These are phyloP conservation scores for Penicillium sp. DNA, from an alignment of 2,329 filamentous ascomycete genomes.

Conservation along the genomic window DNA sequence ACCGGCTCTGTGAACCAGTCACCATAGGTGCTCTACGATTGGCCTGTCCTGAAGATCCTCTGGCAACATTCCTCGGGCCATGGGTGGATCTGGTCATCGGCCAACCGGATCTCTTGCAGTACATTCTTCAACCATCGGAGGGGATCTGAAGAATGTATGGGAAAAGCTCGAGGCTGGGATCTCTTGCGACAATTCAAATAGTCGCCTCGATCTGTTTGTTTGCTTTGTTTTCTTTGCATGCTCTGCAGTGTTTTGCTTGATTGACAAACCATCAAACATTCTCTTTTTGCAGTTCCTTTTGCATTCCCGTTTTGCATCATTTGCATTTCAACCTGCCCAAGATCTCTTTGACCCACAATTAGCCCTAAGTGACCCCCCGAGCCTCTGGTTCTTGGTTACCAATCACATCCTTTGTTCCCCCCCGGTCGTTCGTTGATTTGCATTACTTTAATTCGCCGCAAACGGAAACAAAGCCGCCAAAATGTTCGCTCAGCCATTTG, in stretches of 20 bases:
- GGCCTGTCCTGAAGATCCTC: slow-evolving; percentile 18
- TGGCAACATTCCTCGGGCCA: slow-evolving; percentile 24
- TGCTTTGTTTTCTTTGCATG: slow-evolving; percentile 45
- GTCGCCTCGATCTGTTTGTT: slow-evolving; percentile 40
- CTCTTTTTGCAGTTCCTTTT: slow-evolving; percentile 21
- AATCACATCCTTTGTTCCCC: slow-evolving; percentile 31
- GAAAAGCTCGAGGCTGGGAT: slow-evolving; percentile 39
- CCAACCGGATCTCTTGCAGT: slow-evolving; percentile 22
- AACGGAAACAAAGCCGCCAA: slow-evolving; percentile 52
- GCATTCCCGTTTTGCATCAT: slow-evolving; percentile 13
- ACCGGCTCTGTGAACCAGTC: slow-evolving; percentile 28
- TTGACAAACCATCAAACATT: slow-evolving; percentile 40
- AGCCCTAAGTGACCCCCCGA: slow-evolving; percentile 18
- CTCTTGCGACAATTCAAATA: slow-evolving; percentile 39
- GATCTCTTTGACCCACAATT: slow-evolving; percentile 17
- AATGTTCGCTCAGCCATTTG: slow-evolving; percentile 48
- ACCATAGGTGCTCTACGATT: slow-evolving; percentile 20
- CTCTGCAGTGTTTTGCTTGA: slow-evolving; percentile 41
- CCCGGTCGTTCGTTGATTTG: slow-evolving; percentile 16
- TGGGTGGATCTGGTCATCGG: slow-evolving; percentile 19
- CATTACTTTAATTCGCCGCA: slow-evolving; percentile 32
- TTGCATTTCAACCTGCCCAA: slow-evolving; percentile 17
- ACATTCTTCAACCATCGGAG: slow-evolving; percentile 39
- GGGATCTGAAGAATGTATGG: slow-evolving; percentile 34
- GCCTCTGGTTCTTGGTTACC: slow-evolving; percentile 18